Evolutionary conservation across 306 rosid genomes (phyloP), one percentile per base, ranked within the genome.

Genomic region (Rubus idaeus): DNA sequence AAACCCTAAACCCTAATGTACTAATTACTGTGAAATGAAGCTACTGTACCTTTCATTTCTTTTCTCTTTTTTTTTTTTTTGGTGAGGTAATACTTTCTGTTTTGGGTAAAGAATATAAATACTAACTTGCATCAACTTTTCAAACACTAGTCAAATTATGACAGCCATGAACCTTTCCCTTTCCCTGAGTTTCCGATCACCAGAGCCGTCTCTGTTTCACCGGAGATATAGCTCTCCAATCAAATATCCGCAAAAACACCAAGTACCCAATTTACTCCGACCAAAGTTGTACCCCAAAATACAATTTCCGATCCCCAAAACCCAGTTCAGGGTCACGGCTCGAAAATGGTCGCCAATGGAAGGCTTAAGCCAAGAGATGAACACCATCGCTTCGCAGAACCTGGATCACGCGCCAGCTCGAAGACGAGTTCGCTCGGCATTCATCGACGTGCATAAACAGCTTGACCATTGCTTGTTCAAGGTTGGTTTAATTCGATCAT

Each of bases 391-490:
- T 75, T 70, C 76, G n/a, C 85, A 73, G 60, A 92, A 88, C 75
- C 87, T 92, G 56, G 97, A 92, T 71, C 83, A 83, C 30, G 90
- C 90, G 8, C 83, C 86, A 30, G 79, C 93, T 63, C 82, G 93
- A 3, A 88, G 96, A 74, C 86, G 79, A 75, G 93, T 87, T 40
- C 93, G 90, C 13, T 75, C 74, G 4, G 93, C 93, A 76, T 92
- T 92, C 35, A 8, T 74, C 41, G 87, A 86, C 20, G 70, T 86
- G 23, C 97, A 92, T 8, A 86, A 53, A 45, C 71, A 77, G 52
- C 84, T 92, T 11, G 96, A 92, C 70, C 96, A 92, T 83, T 88
- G 86, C 81, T 80, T 90, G 77, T 92, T 92, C 84, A 86, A 86
- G 96, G 97, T 82, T 71, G 50, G 70, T 46, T 84, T 52, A 10